These are phyloP conservation scores for Aspergillus ibericus DNA, from an alignment of 2,329 filamentous ascomycete species.

Conservation along the genomic window DNA sequence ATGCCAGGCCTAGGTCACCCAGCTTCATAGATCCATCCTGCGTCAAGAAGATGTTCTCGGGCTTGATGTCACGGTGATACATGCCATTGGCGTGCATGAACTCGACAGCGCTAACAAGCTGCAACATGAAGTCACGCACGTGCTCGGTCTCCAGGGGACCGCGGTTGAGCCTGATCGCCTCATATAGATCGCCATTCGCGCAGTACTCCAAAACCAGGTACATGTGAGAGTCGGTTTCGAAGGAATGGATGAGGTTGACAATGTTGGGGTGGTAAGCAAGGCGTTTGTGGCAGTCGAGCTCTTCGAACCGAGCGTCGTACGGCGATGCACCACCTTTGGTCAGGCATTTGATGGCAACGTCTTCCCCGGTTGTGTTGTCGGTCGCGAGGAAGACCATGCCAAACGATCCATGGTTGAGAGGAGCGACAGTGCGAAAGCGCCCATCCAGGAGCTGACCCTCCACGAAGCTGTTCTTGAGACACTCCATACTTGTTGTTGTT, in stretches of 20 bases:
- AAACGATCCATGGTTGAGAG: constrained; percentile 97
- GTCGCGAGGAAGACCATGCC: constrained; percentile 96
- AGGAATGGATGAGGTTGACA: constrained; percentile 86
- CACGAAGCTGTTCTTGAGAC: constrained; percentile 37
- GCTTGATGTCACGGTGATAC: constrained; percentile 98
- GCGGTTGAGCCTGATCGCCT: constrained; percentile 85
- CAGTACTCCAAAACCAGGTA: constrained; percentile 97
- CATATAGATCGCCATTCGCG: constrained; percentile 91
- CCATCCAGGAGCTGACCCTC: constrained; percentile 51
- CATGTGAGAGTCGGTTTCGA: constrained; percentile 85
- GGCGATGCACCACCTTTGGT: constrained; percentile 74
- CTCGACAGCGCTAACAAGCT: constrained; percentile 84
- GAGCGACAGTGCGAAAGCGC: constrained; percentile 86
- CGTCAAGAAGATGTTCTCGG: constrained; percentile 96
- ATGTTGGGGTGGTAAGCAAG: constrained; percentile 84
- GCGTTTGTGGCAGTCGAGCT: constrained; percentile 69
- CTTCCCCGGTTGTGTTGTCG: constrained; percentile 72
- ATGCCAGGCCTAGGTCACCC: constrained; percentile 92
- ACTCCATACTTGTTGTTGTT: constrained; percentile 33
- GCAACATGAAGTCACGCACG: constrained; percentile 94
- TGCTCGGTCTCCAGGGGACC: constrained; percentile 94
- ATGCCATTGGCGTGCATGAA: constrained; percentile 89
- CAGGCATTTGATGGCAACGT: constrained; percentile 94
- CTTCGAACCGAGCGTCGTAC: constrained; percentile 69
- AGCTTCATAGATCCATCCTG: constrained; percentile 89